A percentile compares a stretch with the other conserved stretches of the same genome.
Evolutionary conservation across 306 rosid genomes (phyloP).

Genomic region (Sicyos edulis): DNA sequence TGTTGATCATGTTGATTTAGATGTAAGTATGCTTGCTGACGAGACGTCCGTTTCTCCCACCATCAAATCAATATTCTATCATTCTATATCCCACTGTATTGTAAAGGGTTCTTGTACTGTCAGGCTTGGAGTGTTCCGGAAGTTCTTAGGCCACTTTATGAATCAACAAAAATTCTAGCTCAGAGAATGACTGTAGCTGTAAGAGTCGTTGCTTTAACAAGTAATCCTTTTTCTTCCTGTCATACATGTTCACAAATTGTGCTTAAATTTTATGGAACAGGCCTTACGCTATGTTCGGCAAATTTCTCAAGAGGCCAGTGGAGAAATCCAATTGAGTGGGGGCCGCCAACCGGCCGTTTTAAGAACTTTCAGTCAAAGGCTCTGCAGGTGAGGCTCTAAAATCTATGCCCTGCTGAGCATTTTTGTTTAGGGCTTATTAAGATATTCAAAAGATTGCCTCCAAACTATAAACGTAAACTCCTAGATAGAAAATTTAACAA

Average conservation of each 20-base stretch:
- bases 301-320: constrained; percentile 77
- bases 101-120: background rate
- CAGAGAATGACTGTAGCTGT: constrained; percentile 85
- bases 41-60: background rate
- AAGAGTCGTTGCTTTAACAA: constrained; percentile 13
- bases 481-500: background rate
- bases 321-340: constrained; percentile 77
- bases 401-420: background rate
- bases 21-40: constrained; percentile 41
- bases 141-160: constrained; percentile 85
- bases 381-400: constrained; percentile 49
- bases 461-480: background rate
- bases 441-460: background rate
- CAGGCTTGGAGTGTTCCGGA: constrained; percentile 96
- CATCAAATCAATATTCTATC: background rate
- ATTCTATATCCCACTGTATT: background rate
- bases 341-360: constrained; percentile 95
- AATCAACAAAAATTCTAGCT: constrained; percentile 81
- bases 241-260: background rate
- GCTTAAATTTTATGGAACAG: constrained; percentile 28
- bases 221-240: background rate
- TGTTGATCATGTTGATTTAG: constrained; percentile 88
- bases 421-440: background rate
- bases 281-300: constrained; percentile 86
- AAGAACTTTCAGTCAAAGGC: constrained; percentile 84